A percentile compares a stretch with the other conserved stretches of the same genome.
Conservation (phyloP, 2,329 filamentous ascomycete genomes). For the Tolypocladium ovalisporum region DNA sequence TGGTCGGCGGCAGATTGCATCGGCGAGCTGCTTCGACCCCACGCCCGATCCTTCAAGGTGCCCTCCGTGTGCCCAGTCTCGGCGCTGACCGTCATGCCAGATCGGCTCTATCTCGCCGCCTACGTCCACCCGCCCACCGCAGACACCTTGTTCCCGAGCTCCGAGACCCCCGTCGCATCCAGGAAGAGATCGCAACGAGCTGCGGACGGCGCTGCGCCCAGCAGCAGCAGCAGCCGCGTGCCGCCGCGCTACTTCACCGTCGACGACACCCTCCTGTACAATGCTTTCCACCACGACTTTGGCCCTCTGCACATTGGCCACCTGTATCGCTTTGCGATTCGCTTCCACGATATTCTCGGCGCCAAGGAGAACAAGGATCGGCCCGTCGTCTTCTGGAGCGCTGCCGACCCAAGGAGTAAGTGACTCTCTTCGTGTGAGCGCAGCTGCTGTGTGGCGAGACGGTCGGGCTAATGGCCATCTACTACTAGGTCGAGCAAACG, state of each 20-base stretch:
- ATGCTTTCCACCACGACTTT: constrained; percentile 97
- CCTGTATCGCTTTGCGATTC: constrained; percentile 89
- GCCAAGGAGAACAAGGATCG: constrained; percentile 83
- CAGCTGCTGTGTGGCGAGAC: background rate
- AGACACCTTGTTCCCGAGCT: constrained; percentile 79
- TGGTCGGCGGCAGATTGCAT: background rate
- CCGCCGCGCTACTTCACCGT: constrained; percentile 91
- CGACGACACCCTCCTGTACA: constrained; percentile 87
- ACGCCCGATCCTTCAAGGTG: background rate
- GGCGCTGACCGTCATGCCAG: constrained; percentile 36
- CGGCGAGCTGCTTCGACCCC: background rate
- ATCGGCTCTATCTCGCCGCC: constrained; percentile 88
- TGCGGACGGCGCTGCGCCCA: constrained; percentile 41
- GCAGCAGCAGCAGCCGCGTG: constrained; percentile 19
- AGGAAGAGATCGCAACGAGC: constrained; percentile 41
- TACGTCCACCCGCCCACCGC: constrained; percentile 74
- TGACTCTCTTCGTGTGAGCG: constrained; percentile 12
- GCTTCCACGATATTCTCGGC: constrained; percentile 89
- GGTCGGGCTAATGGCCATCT: background rate
- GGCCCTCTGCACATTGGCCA: constrained; percentile 96
- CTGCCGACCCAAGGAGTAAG: constrained; percentile 80
- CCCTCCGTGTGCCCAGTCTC: background rate
- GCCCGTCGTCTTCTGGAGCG: constrained; percentile 93
- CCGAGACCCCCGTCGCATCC: constrained; percentile 49
- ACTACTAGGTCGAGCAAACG: constrained; percentile 71